These are phyloP conservation scores for Saturnispora zaruensis DNA, from an alignment of 805 yeast genomes.

Conservation along the genomic window DNA sequence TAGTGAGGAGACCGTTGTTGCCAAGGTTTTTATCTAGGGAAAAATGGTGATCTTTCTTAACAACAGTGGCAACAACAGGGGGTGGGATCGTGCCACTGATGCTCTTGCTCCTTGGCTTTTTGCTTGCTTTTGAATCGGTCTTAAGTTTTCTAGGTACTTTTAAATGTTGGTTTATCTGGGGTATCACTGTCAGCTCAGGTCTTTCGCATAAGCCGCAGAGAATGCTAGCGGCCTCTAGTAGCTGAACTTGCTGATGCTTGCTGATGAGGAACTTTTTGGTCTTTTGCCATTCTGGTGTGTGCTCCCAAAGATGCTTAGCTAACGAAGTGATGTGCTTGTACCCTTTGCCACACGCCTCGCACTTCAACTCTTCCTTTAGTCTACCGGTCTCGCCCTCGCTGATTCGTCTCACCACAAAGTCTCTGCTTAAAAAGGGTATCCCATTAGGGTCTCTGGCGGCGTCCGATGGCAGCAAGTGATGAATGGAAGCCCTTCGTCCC, in stretches of 20 bases:
- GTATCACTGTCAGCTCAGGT: not conserved
- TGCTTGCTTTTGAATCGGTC: slow-evolving; percentile 11
- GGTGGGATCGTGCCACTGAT: slow-evolving; percentile 1
- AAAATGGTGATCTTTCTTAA: not conserved
- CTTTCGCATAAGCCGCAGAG: slow-evolving; percentile 63
- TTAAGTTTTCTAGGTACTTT: slow-evolving; percentile 9
- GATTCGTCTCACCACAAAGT: slow-evolving; percentile 73
- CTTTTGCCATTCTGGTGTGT: slow-evolving; percentile 89
- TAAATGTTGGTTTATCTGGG: not conserved
- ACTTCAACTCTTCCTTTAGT: slow-evolving; percentile 71
- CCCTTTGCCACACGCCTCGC: slow-evolving; percentile 90
- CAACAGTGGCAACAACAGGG: not conserved
- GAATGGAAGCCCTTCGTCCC: slow-evolving; percentile 4
- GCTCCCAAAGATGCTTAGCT: slow-evolving; percentile 89
- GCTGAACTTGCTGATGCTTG: slow-evolving; percentile 84
- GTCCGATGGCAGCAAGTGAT: slow-evolving; percentile 4
- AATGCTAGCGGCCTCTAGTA: slow-evolving; percentile 70
- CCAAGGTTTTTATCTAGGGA: not conserved
- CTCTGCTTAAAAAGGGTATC: slow-evolving; percentile 40
- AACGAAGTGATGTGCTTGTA: slow-evolving; percentile 82
- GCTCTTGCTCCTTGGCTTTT: slow-evolving; percentile 9
- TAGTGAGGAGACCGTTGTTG: not conserved
- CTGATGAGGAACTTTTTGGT: slow-evolving; percentile 73
- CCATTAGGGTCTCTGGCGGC: slow-evolving; percentile 13
- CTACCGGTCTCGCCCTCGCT: slow-evolving; percentile 84